Conservation (phyloP, 345 rosid genomes). For the Erysimum cheiranthoides region DNA sequence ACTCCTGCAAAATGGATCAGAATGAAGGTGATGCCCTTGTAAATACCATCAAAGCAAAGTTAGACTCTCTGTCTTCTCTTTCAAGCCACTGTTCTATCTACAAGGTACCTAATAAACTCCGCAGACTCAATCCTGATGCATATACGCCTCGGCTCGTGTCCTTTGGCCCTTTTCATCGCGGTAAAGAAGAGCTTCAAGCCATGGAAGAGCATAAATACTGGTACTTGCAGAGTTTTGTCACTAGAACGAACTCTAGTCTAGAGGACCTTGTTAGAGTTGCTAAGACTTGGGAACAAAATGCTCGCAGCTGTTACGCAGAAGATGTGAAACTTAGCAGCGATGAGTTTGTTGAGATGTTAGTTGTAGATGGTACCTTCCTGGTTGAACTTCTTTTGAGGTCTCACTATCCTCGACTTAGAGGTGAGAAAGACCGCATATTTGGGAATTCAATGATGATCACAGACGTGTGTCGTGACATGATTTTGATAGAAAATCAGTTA, state of each 20-base stretch:
- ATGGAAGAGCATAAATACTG: conserved; percentile 47
- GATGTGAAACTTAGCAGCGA: conserved; percentile 20
- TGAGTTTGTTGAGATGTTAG: conserved; percentile 46
- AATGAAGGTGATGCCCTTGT: neutral
- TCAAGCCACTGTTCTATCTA: conserved; percentile 35
- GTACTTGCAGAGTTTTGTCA: conserved; percentile 41
- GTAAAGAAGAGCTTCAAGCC: conserved; percentile 26
- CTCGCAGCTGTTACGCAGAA: conserved; percentile 47
- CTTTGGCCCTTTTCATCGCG: conserved; percentile 38
- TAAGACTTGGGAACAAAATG: conserved; percentile 38
- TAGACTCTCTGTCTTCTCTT: conserved; percentile 36
- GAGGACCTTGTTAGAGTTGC: conserved; percentile 22
- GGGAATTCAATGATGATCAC: conserved; percentile 45
- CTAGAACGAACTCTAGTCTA: conserved; percentile 33
- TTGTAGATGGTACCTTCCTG: conserved; percentile 45
- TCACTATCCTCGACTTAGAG: conserved; percentile 4
- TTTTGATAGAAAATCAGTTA: conserved; percentile 36
- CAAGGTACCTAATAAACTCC: conserved; percentile 42
- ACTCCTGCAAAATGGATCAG: neutral
- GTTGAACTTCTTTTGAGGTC: conserved; percentile 49
- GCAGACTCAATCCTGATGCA: conserved; percentile 33
- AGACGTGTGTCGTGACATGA: conserved; percentile 37
- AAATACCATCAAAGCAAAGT: conserved; percentile 35
- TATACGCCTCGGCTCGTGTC: conserved; percentile 38
- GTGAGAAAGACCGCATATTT: conserved; percentile 42